Conservation (phyloP, 768 basidiomycete species). For the Xerocomellus chrysenteron region DNA sequence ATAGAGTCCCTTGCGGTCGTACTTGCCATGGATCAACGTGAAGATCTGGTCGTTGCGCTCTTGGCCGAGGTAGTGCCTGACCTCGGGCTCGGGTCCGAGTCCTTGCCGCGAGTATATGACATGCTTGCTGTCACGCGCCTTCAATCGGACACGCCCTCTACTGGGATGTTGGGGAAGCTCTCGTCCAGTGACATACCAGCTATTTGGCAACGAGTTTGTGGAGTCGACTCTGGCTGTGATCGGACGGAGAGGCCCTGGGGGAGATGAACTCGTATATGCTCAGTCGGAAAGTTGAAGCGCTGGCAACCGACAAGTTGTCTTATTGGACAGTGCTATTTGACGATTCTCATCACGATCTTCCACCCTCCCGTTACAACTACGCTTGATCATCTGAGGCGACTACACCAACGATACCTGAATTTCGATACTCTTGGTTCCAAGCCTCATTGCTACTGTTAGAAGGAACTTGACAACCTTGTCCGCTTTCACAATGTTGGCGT, state of each 20-base stretch:
- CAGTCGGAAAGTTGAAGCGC: too few species aligned
- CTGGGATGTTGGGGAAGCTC: not conserved
- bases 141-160: not conserved
- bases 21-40: not conserved
- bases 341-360: too few species aligned
- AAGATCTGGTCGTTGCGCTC: conserved; percentile 2
- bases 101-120: not conserved
- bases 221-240: not conserved
- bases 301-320: too few species aligned
- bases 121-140: not conserved
- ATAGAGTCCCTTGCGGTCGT: not conserved
- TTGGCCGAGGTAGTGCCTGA: not conserved
- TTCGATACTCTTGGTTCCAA: not conserved
- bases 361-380: too few species aligned
- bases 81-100: not conserved
- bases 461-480: too few species aligned
- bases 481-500: not conserved
- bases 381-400: too few species aligned
- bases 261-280: not conserved
- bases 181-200: not conserved
- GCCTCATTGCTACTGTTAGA: too few species aligned
- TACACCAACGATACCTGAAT: not conserved
- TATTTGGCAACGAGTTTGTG: not conserved
- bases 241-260: not conserved
- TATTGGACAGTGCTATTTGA: too few species aligned